A percentile compares a stretch with the other conserved stretches of the same genome.
These are phyloP conservation scores for Boletus sp. DNA, from an alignment of 768 basidiomycete species.

Conservation along the genomic window DNA sequence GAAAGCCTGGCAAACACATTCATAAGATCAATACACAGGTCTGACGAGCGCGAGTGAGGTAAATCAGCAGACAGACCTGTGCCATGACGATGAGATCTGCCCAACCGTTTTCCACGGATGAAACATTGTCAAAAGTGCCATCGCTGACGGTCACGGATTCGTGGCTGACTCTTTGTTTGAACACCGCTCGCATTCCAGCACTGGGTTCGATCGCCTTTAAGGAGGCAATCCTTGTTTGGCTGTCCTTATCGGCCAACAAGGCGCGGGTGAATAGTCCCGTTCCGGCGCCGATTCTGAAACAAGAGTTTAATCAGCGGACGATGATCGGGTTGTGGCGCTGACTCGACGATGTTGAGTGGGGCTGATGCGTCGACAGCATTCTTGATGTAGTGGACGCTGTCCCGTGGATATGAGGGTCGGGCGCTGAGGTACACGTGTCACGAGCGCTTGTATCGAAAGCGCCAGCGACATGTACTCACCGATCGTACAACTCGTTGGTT, in stretches of 20 bases:
- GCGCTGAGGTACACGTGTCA: constrained; percentile 42
- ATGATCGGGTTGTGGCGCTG: constrained; percentile 18
- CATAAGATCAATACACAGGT: constrained; percentile 4
- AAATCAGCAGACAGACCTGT: constrained; percentile 50
- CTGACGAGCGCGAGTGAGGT: not conserved
- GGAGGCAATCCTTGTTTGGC: constrained; percentile 47
- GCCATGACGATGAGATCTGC: constrained; percentile 80
- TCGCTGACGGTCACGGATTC: constrained; percentile 51
- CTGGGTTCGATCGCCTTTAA: constrained; percentile 82
- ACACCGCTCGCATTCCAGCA: constrained; percentile 78
- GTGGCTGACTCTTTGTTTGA: constrained; percentile 55
- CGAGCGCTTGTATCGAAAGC: not conserved
- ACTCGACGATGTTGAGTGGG: constrained; percentile 71
- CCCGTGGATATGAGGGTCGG: constrained; percentile 78
- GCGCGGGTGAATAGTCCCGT: constrained; percentile 90
- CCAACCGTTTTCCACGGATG: constrained; percentile 60
- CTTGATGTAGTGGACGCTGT: constrained; percentile 61
- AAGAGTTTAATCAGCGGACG: not conserved
- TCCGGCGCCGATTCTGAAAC: constrained; percentile 70
- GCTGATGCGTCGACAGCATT: constrained; percentile 37
- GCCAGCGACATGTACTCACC: constrained; percentile 36
- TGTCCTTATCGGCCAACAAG: constrained; percentile 61
- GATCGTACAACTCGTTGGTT: constrained; percentile 82
- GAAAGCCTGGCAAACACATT: constrained; percentile 58
- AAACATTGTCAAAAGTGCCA: constrained; percentile 64